Evolutionary conservation across 177 flowering plant species (phyloP).

Genomic region (Tripterygium wilfordii): DNA sequence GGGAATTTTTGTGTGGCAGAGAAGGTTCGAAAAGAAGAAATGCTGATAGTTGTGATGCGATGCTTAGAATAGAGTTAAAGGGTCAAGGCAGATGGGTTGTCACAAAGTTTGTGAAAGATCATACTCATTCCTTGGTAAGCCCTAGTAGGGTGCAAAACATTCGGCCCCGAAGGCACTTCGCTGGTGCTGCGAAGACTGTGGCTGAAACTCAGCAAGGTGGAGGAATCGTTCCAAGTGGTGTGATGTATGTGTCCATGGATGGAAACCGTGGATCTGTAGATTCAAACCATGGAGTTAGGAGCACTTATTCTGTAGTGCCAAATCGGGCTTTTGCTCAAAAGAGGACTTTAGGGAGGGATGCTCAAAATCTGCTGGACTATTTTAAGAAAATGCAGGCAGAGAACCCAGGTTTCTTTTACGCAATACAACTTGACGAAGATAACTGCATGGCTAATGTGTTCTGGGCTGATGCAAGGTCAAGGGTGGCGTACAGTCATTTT

Average conservation of each 20-base stretch:
- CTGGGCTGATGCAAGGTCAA: constrained; percentile 68
- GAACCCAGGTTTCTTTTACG: constrained; percentile 67
- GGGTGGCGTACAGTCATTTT: constrained; percentile 48
- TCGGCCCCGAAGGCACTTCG: constrained; percentile 66
- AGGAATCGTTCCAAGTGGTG: constrained; percentile 46
- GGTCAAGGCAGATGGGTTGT: constrained; percentile 58
- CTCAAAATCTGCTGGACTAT: constrained; percentile 62
- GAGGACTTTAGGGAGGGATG: constrained; percentile 57
- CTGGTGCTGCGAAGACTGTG: constrained; percentile 40
- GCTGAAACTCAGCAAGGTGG: constrained; percentile 34
- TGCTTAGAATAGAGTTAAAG: constrained; percentile 51
- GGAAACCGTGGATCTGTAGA: constrained; percentile 40
- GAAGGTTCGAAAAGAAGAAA: constrained; percentile 41
- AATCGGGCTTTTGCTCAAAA: constrained; percentile 32
- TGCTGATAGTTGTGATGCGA: constrained; percentile 49
- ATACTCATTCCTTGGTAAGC: constrained; percentile 45
- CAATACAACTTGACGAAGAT: constrained; percentile 65
- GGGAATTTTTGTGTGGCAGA: constrained; percentile 54
- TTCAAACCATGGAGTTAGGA: constrained; percentile 25
- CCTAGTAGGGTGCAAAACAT: constrained; percentile 57
- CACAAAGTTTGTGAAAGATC: constrained; percentile 64
- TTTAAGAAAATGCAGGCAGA: constrained; percentile 72
- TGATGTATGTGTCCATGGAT: constrained; percentile 57
- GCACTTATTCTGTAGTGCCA: constrained; percentile 24
- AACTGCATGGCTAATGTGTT: constrained; percentile 52